Evolutionary conservation across 129 eudicot genomes (phyloP).

Genomic region (Centaurea solstitialis): DNA sequence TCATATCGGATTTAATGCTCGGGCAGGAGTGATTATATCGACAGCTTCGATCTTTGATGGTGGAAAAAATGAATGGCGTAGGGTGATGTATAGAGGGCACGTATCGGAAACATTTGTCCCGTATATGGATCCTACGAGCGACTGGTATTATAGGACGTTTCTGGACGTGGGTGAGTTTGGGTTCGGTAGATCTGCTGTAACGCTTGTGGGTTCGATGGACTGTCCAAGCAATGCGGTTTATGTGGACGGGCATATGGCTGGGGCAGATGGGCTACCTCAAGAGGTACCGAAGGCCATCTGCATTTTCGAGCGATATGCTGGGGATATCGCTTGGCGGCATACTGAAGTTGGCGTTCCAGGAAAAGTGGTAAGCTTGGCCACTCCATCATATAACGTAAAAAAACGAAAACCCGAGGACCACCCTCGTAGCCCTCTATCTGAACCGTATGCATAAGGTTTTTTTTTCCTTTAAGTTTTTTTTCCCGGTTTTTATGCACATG

Average conservation of each 20-base stretch:
- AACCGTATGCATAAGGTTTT: too few species aligned
- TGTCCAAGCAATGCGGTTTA: slow-evolving; percentile 73
- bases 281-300: slow-evolving; percentile 56
- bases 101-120: slow-evolving; percentile 93
- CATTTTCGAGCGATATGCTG: slow-evolving; percentile 61
- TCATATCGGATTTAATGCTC: slow-evolving; percentile 67
- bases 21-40: slow-evolving; percentile 82
- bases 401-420: too few species aligned
- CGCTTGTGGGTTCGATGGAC: slow-evolving; percentile 55
- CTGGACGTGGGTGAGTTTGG: slow-evolving; percentile 88
- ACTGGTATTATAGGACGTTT: slow-evolving; percentile 82
- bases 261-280: slow-evolving; percentile 55
- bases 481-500: too few species aligned
- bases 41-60: slow-evolving; percentile 63
- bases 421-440: too few species aligned
- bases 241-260: slow-evolving; percentile 73
- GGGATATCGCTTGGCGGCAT: slow-evolving; percentile 82
- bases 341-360: slow-evolving; percentile 88
- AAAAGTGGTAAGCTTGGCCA: slow-evolving; percentile 49
- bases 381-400: too few species aligned
- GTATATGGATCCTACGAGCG: slow-evolving; percentile 82
- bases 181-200: slow-evolving; percentile 67
- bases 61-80: slow-evolving; percentile 36
- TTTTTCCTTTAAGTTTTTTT: too few species aligned
- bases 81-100: slow-evolving; percentile 76